Conservation (phyloP, 1,284 basidiomycete genomes). For the Trametes pubescens region DNA sequence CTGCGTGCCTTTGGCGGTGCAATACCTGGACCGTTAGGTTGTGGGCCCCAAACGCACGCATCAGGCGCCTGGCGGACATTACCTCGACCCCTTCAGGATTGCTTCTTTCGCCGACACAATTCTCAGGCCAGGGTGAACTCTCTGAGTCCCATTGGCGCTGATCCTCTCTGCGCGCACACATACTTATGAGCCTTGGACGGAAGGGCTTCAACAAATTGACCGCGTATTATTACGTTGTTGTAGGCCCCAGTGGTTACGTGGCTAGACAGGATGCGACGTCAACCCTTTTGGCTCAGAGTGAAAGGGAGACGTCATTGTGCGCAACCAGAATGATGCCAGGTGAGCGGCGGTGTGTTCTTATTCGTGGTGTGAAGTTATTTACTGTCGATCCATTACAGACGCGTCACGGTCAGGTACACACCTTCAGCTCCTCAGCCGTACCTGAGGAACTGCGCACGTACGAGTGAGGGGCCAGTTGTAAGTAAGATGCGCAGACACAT, state of each 20-base stretch:
- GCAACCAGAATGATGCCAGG: not conserved
- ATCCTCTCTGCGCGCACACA: conserved; percentile 19
- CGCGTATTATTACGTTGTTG: conserved; percentile 12
- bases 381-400: conserved; percentile 4
- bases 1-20: conserved; percentile 16
- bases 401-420: not conserved
- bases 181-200: conserved; percentile 5
- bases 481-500: too few relatives aligned
- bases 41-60: conserved; percentile 27
- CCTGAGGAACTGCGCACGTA: not conserved
- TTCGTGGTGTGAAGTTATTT: not conserved
- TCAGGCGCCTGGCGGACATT: conserved; percentile 30
- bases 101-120: conserved; percentile 18
- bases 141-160: conserved; percentile 4
- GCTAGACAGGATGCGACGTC: not conserved
- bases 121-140: conserved; percentile 3
- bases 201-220: conserved; percentile 1
- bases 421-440: not conserved
- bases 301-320: not conserved
- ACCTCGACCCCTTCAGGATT: conserved; percentile 18
- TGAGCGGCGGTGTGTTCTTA: not conserved
- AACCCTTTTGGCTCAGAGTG: not conserved
- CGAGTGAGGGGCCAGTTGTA: too few relatives aligned
- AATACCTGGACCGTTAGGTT: not conserved
- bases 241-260: not conserved